Conservation (phyloP, 1,284 basidiomycete species). For the Ustilago hordei region DNA sequence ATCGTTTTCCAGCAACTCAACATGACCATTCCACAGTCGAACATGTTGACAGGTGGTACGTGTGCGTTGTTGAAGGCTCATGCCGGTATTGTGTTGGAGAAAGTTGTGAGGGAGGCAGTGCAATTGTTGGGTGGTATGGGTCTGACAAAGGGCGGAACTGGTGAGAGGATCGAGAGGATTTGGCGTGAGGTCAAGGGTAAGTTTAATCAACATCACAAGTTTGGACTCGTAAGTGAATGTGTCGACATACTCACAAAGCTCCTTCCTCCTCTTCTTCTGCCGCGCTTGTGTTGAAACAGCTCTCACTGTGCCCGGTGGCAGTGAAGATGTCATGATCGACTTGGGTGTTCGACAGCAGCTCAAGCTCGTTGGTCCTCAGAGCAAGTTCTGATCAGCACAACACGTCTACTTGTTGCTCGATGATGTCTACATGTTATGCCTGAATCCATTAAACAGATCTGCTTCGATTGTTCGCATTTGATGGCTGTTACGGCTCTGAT, state of each 20-base stretch:
- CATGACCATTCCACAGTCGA: constrained; percentile 47
- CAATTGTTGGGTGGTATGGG: constrained; percentile 62
- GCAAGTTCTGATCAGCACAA: constrained; percentile 26
- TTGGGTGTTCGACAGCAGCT: constrained; percentile 60
- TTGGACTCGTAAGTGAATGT: background rate
- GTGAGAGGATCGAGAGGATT: constrained; percentile 61
- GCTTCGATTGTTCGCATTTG: too few species aligned
- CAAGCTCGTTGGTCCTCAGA: constrained; percentile 50
- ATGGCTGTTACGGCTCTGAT: too few species aligned
- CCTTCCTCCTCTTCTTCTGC: background rate
- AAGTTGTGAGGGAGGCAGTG: constrained; percentile 53
- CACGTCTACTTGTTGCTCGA: background rate
- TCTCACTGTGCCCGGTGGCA: constrained; percentile 56
- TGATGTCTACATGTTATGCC: background rate
- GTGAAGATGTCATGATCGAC: constrained; percentile 60
- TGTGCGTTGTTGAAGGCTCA: constrained; percentile 62
- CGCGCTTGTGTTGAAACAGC: constrained; percentile 1
- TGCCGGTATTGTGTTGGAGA: constrained; percentile 58
- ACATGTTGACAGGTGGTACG: constrained; percentile 55
- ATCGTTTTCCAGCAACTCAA: constrained; percentile 55
- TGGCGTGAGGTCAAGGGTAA: constrained; percentile 59
- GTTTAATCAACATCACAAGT: background rate
- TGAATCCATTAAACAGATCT: background rate
- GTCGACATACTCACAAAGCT: background rate
- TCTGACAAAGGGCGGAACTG: constrained; percentile 57